These are phyloP conservation scores for Asterophora lycoperdoides DNA, from an alignment of 768 basidiomycete genomes.

Conservation along the genomic window DNA sequence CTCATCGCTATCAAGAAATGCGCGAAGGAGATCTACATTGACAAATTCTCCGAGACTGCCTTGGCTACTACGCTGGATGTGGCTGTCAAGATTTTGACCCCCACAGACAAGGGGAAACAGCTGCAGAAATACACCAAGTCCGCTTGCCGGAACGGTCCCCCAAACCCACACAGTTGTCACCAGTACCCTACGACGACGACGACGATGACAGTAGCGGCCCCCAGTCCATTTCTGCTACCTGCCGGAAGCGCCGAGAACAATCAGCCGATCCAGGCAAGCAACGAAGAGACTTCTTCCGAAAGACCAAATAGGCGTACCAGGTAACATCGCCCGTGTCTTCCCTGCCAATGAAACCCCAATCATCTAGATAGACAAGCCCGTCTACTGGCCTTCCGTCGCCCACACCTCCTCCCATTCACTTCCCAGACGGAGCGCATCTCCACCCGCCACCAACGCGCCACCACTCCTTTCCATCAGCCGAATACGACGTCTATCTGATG, in stretches of 20 bases:
- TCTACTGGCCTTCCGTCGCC: neutral
- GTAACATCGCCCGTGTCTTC: too few relatives aligned
- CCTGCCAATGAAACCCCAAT: too few relatives aligned
- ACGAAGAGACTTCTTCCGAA: neutral
- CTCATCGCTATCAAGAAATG: slow-evolving; percentile 21
- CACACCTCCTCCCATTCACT: neutral
- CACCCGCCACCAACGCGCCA: too few relatives aligned
- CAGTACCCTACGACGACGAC: neutral
- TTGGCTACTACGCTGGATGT: slow-evolving; percentile 26
- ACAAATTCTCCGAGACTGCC: slow-evolving; percentile 23
- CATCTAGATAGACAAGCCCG: too few relatives aligned
- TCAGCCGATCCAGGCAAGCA: neutral
- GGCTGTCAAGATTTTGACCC: slow-evolving; percentile 26
- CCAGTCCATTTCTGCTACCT: neutral
- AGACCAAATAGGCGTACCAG: slow-evolving; percentile 15
- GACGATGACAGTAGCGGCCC: neutral
- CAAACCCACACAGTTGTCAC: neutral
- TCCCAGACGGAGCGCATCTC: too few relatives aligned
- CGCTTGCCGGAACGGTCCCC: slow-evolving; percentile 17
- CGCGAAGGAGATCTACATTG: slow-evolving; percentile 18
- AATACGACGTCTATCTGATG: slow-evolving; percentile 36
- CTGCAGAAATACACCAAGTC: too few relatives aligned
- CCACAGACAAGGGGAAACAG: too few relatives aligned
- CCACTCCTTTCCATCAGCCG: too few relatives aligned
- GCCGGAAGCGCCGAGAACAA: slow-evolving; percentile 18